Evolutionary conservation across 441 rosid species (phyloP).

Genomic region (Pelargonium myrrhifolium): DNA sequence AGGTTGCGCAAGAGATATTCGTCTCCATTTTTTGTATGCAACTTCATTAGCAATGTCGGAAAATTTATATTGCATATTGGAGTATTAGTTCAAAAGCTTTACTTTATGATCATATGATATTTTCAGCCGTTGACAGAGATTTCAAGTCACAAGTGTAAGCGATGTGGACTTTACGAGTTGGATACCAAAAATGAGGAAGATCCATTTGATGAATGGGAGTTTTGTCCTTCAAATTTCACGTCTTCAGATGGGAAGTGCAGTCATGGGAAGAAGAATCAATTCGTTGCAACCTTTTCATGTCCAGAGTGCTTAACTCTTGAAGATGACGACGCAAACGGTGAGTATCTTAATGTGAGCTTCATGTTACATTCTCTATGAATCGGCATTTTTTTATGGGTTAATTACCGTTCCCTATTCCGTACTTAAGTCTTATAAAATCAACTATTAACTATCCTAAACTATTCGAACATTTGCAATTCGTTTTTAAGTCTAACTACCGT

Average conservation of each 20-base stretch:
- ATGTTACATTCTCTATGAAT: too few relatives aligned
- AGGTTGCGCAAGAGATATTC: too few relatives aligned
- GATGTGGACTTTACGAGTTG: constrained; percentile 80
- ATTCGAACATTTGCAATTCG: too few relatives aligned
- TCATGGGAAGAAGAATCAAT: constrained; percentile 41
- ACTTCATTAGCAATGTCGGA: too few relatives aligned
- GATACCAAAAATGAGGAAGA: constrained; percentile 54
- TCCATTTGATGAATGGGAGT: constrained; percentile 75
- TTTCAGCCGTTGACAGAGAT: constrained; percentile 67
- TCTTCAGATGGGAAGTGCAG: constrained; percentile 44
- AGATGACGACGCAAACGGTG: constrained; percentile 24
- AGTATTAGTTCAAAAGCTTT: background rate
- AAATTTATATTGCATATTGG: background rate
- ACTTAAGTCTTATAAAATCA: too few relatives aligned
- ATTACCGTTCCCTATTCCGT: too few relatives aligned
- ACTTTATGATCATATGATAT: constrained; percentile 11
- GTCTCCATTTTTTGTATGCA: too few relatives aligned
- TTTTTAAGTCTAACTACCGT: too few relatives aligned
- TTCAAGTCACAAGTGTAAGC: constrained; percentile 59
- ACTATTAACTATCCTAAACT: too few relatives aligned
- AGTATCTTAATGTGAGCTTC: constrained; percentile 17
- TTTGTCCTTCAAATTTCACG: constrained; percentile 71
- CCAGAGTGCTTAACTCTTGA: constrained; percentile 35
- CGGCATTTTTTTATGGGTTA: too few relatives aligned
- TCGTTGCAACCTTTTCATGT: constrained; percentile 60